A percentile compares a stretch with the other conserved stretches of the same genome.
Evolutionary conservation across 345 rosid species (phyloP).

Genomic region (Tarenaya hassleriana): DNA sequence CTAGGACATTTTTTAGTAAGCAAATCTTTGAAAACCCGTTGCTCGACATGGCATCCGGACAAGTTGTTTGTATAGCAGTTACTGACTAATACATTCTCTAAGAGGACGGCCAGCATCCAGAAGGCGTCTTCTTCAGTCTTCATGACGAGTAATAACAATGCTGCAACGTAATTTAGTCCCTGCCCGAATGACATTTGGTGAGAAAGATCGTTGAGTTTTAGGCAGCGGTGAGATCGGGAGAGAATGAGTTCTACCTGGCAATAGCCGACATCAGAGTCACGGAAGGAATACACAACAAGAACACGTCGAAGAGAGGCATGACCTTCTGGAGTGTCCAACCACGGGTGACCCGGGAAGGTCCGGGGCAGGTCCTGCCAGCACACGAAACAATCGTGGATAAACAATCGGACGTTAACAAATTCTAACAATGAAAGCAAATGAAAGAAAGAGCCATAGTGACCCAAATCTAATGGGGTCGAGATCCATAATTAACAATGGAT

Average conservation of each 20-base stretch:
- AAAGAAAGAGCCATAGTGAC: constrained; percentile 1
- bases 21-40: constrained; percentile 92
- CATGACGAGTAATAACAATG: constrained; percentile 89
- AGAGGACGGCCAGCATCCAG: constrained; percentile 97
- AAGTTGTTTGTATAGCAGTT: constrained; percentile 93
- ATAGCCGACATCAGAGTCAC: constrained; percentile 99
- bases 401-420: constrained; percentile 7
- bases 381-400: constrained; percentile 10
- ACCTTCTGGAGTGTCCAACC: constrained; percentile 98
- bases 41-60: constrained; percentile 98
- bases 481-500: no score
- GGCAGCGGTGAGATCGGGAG: neutral
- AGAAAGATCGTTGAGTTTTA: neutral
- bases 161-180: constrained; percentile 98
- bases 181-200: constrained; percentile 25
- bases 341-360: constrained; percentile 98
- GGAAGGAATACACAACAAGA: constrained; percentile 93
- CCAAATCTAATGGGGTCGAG: no score
- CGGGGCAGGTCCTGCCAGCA: constrained; percentile 81
- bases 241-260: constrained; percentile 66
- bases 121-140: constrained; percentile 99
- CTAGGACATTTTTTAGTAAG: constrained; percentile 81
- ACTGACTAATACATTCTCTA: constrained; percentile 89
- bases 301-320: constrained; percentile 90
- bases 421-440: neutral